A percentile compares a stretch with the other conserved stretches of the same genome.
phyloP scores from a whole-genome alignment of 2,329 filamentous ascomycete genomes.

The Neodidymelliopsis sp. region DNA sequence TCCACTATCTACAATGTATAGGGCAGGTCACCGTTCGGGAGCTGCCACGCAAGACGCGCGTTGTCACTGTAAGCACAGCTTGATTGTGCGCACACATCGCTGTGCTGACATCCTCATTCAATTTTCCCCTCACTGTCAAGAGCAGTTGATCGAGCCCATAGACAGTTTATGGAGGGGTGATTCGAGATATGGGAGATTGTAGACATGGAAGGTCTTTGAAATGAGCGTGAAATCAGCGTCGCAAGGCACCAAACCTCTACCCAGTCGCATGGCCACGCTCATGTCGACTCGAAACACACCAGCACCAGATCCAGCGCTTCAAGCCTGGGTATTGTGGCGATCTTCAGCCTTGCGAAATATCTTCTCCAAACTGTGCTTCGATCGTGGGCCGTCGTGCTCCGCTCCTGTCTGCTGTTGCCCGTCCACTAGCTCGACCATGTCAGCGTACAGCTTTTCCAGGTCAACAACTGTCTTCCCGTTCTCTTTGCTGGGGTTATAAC shows the following conservation, averaged over 20 bases:
- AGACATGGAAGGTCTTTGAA: background rate
- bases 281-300: slow-evolving; percentile 5
- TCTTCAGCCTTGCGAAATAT: slow-evolving; percentile 20
- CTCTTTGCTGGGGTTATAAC: slow-evolving; percentile 8
- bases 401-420: slow-evolving; percentile 19
- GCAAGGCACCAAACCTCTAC: background rate
- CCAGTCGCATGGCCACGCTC: slow-evolving; percentile 5
- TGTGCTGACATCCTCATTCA: background rate
- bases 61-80: background rate
- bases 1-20: slow-evolving; percentile 6
- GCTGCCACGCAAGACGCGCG: slow-evolving; percentile 5
- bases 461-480: slow-evolving; percentile 3
- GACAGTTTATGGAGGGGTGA: too few relatives aligned
- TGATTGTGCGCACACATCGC: slow-evolving; percentile 1
- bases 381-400: slow-evolving; percentile 25
- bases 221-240: background rate
- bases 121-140: too few relatives aligned
- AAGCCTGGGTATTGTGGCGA: background rate
- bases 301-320: slow-evolving; percentile 4
- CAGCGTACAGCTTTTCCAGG: slow-evolving; percentile 12
- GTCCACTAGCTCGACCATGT: slow-evolving; percentile 12
- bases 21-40: background rate
- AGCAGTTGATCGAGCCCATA: too few relatives aligned
- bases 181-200: background rate
- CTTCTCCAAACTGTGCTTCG: slow-evolving; percentile 15